Evolutionary conservation across 2,329 filamentous ascomycete genomes (phyloP).

Genomic region (Conoideocrella luteorostrata): DNA sequence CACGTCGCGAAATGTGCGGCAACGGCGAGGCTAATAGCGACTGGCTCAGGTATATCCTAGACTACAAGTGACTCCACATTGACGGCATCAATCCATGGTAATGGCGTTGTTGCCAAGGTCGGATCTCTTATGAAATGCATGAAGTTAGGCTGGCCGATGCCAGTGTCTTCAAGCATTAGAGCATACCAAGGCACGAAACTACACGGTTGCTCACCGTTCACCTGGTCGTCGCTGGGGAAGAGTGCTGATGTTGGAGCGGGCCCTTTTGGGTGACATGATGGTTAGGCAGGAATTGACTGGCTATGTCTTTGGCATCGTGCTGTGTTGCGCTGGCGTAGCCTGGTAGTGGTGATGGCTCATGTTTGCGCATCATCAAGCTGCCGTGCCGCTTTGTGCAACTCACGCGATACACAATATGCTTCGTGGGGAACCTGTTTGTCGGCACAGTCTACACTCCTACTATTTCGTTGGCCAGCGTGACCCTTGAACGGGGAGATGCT

Average conservation of each 20-base stretch:
- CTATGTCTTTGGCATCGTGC: constrained; percentile 8
- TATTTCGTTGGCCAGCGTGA: no score
- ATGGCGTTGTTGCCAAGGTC: constrained; percentile 31
- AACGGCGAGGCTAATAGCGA: constrained; percentile 35
- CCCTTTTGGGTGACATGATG: constrained; percentile 2
- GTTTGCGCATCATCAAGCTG: constrained; percentile 11
- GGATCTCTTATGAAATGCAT: constrained; percentile 41
- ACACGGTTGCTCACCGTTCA: constrained; percentile 34
- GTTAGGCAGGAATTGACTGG: constrained; percentile 7
- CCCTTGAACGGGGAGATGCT: no score
- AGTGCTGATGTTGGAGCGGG: constrained; percentile 22
- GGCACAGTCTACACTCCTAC: no score
- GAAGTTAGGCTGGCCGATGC: constrained; percentile 42
- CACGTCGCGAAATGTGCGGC: constrained; percentile 36
- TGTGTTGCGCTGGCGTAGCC: constrained; percentile 9
- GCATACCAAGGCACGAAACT: constrained; percentile 50
- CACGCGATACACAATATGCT: no score
- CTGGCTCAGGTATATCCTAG: constrained; percentile 30
- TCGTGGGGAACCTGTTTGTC: no score
- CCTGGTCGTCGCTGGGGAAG: constrained; percentile 49
- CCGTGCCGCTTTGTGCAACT: constrained; percentile 11
- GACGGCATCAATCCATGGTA: constrained; percentile 30
- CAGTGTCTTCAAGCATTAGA: constrained; percentile 37
- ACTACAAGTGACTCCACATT: constrained; percentile 34
- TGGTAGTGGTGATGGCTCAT: constrained; percentile 8